A percentile compares a stretch with the other conserved stretches of the same genome.
phyloP scores from a whole-genome alignment of 148 eudicot genomes.

The Mesembryanthemum crystallinum region DNA sequence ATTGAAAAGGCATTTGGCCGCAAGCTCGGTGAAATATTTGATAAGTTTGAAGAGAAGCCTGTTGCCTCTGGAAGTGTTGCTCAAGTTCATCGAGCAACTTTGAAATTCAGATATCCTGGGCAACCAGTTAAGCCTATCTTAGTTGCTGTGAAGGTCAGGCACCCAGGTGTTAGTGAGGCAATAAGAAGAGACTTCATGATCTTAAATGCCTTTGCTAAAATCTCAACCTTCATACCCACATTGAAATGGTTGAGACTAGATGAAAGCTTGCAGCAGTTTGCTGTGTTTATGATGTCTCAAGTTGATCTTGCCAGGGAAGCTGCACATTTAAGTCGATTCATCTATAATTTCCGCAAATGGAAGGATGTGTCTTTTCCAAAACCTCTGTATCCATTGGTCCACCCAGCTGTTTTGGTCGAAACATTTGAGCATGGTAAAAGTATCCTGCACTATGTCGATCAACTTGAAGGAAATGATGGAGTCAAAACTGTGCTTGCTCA shows the following conservation, averaged over 20 bases:
- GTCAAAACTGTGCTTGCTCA: constrained; percentile 75
- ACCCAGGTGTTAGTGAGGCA: constrained; percentile 86
- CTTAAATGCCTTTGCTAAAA: constrained; percentile 59
- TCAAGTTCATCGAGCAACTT: constrained; percentile 73
- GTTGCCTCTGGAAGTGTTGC: constrained; percentile 89
- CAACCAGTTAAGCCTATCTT: constrained; percentile 51
- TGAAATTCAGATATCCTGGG: constrained; percentile 62
- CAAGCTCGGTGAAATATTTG: constrained; percentile 68
- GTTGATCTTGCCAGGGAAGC: constrained; percentile 95
- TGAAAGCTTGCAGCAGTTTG: constrained; percentile 83
- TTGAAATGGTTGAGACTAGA: constrained; percentile 81
- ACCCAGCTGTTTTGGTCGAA: constrained; percentile 84
- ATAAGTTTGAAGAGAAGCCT: constrained; percentile 73
- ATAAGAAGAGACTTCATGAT: constrained; percentile 73
- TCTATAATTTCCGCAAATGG: constrained; percentile 73
- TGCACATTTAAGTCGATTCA: constrained; percentile 81
- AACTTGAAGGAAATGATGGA: constrained; percentile 53
- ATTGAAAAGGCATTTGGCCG: constrained; percentile 78
- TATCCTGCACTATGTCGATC: constrained; percentile 58
- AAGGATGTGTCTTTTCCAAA: constrained; percentile 89
- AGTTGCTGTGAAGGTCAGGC: constrained; percentile 88
- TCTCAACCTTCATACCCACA: constrained; percentile 56
- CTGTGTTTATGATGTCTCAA: constrained; percentile 92
- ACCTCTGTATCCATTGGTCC: constrained; percentile 82
- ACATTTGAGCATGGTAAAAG: constrained; percentile 78